phyloP scores from a whole-genome alignment of 805 yeast genomes.

The Kregervanrija fluxuum region DNA sequence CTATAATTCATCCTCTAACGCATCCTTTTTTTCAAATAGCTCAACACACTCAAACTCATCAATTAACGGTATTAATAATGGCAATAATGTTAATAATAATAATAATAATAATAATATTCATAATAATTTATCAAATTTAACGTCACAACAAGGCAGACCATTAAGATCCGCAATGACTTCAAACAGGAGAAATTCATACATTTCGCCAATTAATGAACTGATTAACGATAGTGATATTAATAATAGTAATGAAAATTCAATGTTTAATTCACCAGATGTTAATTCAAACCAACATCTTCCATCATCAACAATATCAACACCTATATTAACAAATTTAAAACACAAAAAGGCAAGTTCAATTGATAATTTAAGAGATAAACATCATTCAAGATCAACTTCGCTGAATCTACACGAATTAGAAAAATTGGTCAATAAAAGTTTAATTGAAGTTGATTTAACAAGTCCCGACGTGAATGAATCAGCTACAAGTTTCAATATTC shows the following conservation, averaged over 20 bases:
- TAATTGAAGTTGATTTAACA: not conserved
- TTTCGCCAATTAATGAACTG: slow-evolving; percentile 23
- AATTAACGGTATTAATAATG: not conserved
- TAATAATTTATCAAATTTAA: not conserved
- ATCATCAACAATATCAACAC: not conserved
- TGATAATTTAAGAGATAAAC: not conserved
- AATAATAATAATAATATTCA: not conserved
- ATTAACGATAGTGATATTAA: slow-evolving; percentile 4
- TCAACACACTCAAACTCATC: slow-evolving; percentile 6
- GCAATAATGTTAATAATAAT: not conserved
- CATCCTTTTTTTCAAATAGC: slow-evolving; percentile 7
- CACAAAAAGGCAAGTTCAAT: not conserved
- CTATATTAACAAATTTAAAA: not conserved
- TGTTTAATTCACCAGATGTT: not conserved
- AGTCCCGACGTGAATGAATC: not conserved
- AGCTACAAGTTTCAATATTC: not conserved
- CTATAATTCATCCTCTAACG: slow-evolving; percentile 7
- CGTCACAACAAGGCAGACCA: slow-evolving; percentile 18
- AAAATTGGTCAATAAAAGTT: slow-evolving; percentile 8
- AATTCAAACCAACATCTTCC: not conserved
- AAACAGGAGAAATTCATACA: slow-evolving; percentile 15
- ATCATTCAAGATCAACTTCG: slow-evolving; percentile 5
- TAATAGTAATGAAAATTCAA: slow-evolving; percentile 1
- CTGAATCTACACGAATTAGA: slow-evolving; percentile 9
- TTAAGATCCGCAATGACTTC: slow-evolving; percentile 13